These are phyloP conservation scores for Darksidea phi DNA, from an alignment of 495 filamentous ascomycete species.

Conservation along the genomic window DNA sequence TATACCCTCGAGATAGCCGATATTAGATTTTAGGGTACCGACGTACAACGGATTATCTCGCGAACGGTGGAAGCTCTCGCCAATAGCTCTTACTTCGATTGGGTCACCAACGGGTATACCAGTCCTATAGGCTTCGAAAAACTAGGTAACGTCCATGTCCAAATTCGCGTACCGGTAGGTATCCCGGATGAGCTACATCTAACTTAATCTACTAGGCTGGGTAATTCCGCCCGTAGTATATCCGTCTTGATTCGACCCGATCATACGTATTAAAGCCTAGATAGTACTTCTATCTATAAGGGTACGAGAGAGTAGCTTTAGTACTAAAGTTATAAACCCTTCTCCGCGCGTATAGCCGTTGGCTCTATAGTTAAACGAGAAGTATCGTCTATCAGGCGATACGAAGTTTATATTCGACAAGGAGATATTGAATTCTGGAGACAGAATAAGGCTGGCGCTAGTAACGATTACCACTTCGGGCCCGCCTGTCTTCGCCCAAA, in stretches of 20 bases:
- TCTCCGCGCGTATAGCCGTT: constrained; percentile 26
- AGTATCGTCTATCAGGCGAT: constrained; percentile 16
- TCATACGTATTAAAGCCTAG: constrained; percentile 47
- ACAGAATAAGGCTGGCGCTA: constrained; percentile 8
- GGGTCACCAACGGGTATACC: constrained; percentile 51
- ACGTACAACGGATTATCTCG: constrained; percentile 47
- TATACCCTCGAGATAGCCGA: constrained; percentile 46
- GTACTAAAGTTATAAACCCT: constrained; percentile 42
- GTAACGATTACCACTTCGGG: too few species aligned
- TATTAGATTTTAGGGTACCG: constrained; percentile 35
- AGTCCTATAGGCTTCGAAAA: constrained; percentile 36
- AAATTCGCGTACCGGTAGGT: constrained; percentile 11
- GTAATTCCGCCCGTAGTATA: constrained; percentile 38
- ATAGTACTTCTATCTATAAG: constrained; percentile 41
- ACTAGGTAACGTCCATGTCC: constrained; percentile 32
- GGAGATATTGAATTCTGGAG: constrained; percentile 1
- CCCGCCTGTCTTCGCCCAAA: constrained; percentile 1
- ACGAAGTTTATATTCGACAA: constrained; percentile 30
- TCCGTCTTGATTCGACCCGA: constrained; percentile 48
- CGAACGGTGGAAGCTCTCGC: too few species aligned
- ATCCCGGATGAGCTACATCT: constrained; percentile 3
- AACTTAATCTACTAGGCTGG: constrained; percentile 9
- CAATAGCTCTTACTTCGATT: constrained; percentile 58
- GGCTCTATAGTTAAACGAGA: constrained; percentile 12
- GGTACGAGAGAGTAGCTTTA: constrained; percentile 43